Evolutionary conservation across 176 grass and related monocot genomes (phyloP).

Genomic region (Carex scoparia): DNA sequence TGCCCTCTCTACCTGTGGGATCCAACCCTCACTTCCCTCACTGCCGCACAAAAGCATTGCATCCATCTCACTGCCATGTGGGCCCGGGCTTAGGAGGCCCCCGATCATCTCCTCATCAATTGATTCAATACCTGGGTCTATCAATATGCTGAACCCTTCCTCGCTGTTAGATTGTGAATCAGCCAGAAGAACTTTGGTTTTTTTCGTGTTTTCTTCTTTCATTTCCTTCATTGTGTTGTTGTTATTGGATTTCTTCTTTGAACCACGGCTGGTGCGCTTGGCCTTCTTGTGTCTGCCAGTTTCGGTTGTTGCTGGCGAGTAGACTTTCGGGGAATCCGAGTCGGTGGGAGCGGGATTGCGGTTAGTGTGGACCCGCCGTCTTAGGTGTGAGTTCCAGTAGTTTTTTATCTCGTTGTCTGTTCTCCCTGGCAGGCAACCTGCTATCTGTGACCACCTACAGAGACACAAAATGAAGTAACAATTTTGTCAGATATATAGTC

Average conservation of each 20-base stretch:
- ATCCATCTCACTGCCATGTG: conserved; percentile 32
- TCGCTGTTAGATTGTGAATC: conserved; percentile 31
- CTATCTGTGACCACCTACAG: conserved; percentile 74
- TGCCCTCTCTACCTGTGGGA: neutral
- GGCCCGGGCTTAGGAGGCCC: conserved; percentile 24
- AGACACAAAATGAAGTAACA: neutral
- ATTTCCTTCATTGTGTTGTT: neutral
- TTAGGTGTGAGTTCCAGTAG: conserved; percentile 96
- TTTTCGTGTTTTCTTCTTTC: neutral
- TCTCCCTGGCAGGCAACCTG: conserved; percentile 56
- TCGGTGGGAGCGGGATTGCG: conserved; percentile 8
- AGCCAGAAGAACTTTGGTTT: conserved; percentile 6
- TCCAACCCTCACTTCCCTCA: neutral
- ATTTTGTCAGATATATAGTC: neutral
- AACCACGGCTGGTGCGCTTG: conserved; percentile 22
- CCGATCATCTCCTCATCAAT: neutral
- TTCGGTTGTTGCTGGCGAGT: conserved; percentile 14
- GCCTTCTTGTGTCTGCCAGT: conserved; percentile 34
- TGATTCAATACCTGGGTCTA: conserved; percentile 54
- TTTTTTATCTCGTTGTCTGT: conserved; percentile 98
- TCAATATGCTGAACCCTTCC: conserved; percentile 35
- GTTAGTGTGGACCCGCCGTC: conserved; percentile 55
- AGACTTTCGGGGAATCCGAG: conserved; percentile 23
- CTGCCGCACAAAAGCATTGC: conserved; percentile 18
- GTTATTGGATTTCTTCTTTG: conserved; percentile 17